Conservation (phyloP, 441 rosid genomes). For the Francoa sonchifolia region DNA sequence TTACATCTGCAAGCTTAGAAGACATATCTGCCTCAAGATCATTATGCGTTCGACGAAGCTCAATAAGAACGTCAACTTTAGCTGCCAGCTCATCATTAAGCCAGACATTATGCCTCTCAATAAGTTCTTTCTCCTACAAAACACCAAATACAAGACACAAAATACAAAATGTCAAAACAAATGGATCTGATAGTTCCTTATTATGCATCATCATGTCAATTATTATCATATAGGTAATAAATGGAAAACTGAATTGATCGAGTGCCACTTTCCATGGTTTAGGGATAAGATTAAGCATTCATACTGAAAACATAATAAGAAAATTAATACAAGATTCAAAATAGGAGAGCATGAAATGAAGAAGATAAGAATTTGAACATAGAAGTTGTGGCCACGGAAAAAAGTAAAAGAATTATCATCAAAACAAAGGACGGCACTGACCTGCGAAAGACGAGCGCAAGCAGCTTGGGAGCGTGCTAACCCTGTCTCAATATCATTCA, state of each 20-base stretch:
- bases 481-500: slow-evolving; percentile 57
- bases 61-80: slow-evolving; percentile 52
- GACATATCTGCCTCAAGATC: slow-evolving; percentile 77
- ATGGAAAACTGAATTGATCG: too few relatives aligned
- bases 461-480: slow-evolving; percentile 49
- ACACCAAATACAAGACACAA: slow-evolving; percentile 13
- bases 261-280: too few relatives aligned
- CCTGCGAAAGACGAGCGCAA: slow-evolving; percentile 75
- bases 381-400: too few relatives aligned
- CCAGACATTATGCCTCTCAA: slow-evolving; percentile 82
- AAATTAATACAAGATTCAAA: too few relatives aligned
- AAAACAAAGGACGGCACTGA: slow-evolving; percentile 7
- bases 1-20: slow-evolving; percentile 62
- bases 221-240: too few relatives aligned
- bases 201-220: too few relatives aligned
- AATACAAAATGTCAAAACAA: neutral
- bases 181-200: too few relatives aligned
- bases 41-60: slow-evolving; percentile 50
- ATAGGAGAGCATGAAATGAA: too few relatives aligned
- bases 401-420: too few relatives aligned
- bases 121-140: slow-evolving; percentile 81
- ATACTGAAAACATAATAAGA: too few relatives aligned
- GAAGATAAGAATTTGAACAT: too few relatives aligned
- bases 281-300: too few relatives aligned
- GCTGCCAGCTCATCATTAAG: slow-evolving; percentile 80